Base-by-base conservation (phyloP, 2,329 filamentous ascomycete genomes). In the Tolypocladium ovalisporum region DNA sequence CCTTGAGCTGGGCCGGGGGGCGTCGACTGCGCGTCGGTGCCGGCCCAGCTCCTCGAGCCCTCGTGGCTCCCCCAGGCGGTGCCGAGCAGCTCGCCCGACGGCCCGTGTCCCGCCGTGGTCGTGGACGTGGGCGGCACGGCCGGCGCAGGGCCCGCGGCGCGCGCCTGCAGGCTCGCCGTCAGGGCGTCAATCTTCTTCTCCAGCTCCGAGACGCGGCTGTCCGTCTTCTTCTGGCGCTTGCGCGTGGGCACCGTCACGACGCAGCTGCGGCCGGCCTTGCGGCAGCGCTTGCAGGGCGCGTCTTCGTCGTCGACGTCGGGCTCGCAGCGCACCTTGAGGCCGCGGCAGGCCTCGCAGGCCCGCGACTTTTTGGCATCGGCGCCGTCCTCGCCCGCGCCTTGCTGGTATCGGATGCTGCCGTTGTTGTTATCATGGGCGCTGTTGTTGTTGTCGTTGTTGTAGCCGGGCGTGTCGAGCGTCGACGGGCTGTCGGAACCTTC, bases 161-260 rank as follows among this genome's bases (percentile, higher is more conserved):
- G 65, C 10, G 88, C 84, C 52, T 90, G 86, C 62, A 96, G 69
- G 39, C 85, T 90, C 8, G 90, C 89, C 9, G 89, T 96, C 68
- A 96, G 70, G 10, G 88, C 89, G 75, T 96, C 90, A 62, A 96
- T 93, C 76, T 95, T 95, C 77, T 87, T 90, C 76, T 96, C 91
- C 55, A 97, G 78, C 75, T 96, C 91, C 10, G 90, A 88, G 15
- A 97, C 91, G 55, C 90, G 81, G 62, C 85, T 93, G 69, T 96
- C 92, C 56, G 89, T 91, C 78, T 96, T 96, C 77, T 93, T 96
- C 75, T 93, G 89, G 51, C 91, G 80, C 73, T 95, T 96, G 44
- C 90, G 71, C 35, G 78, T 83, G 17, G 81, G 89, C 61, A 85
- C 83, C 1, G 90, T 95, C 60, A 92, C 86, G 44, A 92, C 75